Percentiles rank a stretch among this genome's conserved stretches.
These are phyloP conservation scores for Thalassiosira sp. DNA, from an alignment of 352 stramenopile species.

Conservation along the genomic window DNA sequence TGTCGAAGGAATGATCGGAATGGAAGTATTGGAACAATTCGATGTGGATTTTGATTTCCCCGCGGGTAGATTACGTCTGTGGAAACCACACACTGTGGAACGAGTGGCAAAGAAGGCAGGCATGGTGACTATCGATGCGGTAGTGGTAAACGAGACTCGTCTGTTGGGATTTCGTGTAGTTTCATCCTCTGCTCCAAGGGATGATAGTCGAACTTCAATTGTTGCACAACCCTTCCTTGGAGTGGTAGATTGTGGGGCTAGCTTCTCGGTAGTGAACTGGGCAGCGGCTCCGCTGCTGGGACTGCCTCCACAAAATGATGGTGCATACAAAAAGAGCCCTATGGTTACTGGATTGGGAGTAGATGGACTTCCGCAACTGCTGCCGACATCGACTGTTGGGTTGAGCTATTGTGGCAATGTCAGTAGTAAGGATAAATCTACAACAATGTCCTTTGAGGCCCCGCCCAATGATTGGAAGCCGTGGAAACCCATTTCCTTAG, in stretches of 20 bases:
- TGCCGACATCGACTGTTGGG: conserved; percentile 54
- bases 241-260: conserved; percentile 73
- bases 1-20: conserved; percentile 79
- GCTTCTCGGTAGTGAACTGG: conserved; percentile 73
- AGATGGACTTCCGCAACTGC: conserved; percentile 57
- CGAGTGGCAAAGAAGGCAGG: conserved; percentile 29
- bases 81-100: conserved; percentile 46
- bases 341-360: conserved; percentile 62
- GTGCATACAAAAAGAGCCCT: conserved; percentile 54
- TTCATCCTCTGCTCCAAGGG: conserved; percentile 14
- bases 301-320: conserved; percentile 55
- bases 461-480: conserved; percentile 56
- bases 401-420: conserved; percentile 70
- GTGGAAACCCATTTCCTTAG: conserved; percentile 61
- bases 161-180: conserved; percentile 69
- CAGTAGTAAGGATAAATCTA: conserved; percentile 21
- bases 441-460: conserved; percentile 50
- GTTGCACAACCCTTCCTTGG: conserved; percentile 63
- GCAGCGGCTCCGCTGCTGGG: conserved; percentile 57
- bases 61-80: conserved; percentile 62
- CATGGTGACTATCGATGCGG: conserved; percentile 60
- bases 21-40: conserved; percentile 73
- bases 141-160: conserved; percentile 76
- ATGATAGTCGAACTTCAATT: conserved; percentile 2
- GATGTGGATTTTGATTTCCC: conserved; percentile 82